Base-by-base conservation (phyloP, 129 eudicot species). In the Oenanthe sinensis region DNA sequence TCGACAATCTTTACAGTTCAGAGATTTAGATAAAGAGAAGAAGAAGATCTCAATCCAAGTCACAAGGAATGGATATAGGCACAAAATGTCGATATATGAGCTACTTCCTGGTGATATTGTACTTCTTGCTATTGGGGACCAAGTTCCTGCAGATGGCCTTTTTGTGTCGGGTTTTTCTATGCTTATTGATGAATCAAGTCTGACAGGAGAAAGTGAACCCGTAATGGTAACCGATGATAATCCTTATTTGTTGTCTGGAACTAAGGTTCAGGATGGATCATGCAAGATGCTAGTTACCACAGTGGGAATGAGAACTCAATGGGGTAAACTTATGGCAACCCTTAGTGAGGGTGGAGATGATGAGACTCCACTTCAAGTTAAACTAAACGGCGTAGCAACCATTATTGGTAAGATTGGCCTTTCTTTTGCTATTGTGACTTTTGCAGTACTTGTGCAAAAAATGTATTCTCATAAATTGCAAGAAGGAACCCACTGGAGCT, bases 61-160 rank as follows among this genome's bases (percentile, higher is more conserved):
- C 28, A 55, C 65, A n/a, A 55, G 65, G 65, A 55, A 55, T 22
- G 65, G 65, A 55, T 55, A 55, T 55, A 55, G 65, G 65, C 65
- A 55, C 28, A 55, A 55, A 55, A 55, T 55, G 65, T 52, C 24
- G 8, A 50, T 50, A 50, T 50, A 50, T 50, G 58, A 50, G 58
- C 58, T 50, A 50, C 58, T 50, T 14, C 58, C 58, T 50, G n/a
- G 58, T 17, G 58, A 50, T 50, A 50, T 50, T 50, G 58, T 50
- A 15, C 58, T 12, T 50, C 58, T 50, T 50, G 58, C 58, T 13
- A 50, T 50, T 13, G 58, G 58, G 6, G 58, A 50, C 58, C 58
- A 50, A 50, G 58, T 50, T 13, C 58, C 58, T 50, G 58, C 58
- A 13, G 58, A 50, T 17, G 58, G 58, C 58, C 58, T 50, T 50